phyloP scores from a whole-genome alignment of 1,284 basidiomycete species.

The Ceraceosorus guamensis region DNA sequence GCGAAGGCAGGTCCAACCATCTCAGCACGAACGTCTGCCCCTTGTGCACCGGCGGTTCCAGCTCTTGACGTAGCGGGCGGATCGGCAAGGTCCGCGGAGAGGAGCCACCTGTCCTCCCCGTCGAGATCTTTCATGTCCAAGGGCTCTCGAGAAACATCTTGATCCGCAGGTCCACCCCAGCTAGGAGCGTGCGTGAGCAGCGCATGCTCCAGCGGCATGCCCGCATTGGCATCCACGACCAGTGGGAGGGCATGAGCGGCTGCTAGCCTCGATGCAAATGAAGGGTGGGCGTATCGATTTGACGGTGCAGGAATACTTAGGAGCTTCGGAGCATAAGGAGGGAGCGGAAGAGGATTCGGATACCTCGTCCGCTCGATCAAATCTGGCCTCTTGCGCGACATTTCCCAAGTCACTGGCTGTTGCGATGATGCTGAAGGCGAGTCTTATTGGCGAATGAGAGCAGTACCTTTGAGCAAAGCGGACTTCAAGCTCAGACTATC shows the following conservation, averaged over 20 bases:
- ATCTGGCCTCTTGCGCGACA: constrained; percentile 16
- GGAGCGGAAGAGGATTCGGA: constrained; percentile 46
- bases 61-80: neutral
- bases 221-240: constrained; percentile 41
- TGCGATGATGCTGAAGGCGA: too few relatives aligned
- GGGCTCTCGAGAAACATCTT: constrained; percentile 3
- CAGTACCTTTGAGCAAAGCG: too few relatives aligned
- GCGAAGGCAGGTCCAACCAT: too few relatives aligned
- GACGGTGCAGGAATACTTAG: constrained; percentile 29
- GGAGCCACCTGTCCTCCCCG: constrained; percentile 39
- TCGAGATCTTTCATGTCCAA: constrained; percentile 25
- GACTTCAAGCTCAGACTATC: too few relatives aligned
- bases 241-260: constrained; percentile 36
- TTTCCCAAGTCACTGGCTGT: too few relatives aligned
- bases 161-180: neutral
- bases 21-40: too few relatives aligned
- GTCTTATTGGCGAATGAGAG: too few relatives aligned
- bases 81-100: constrained; percentile 14
- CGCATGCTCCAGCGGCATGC: constrained; percentile 38
- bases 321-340: constrained; percentile 45
- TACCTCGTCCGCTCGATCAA: constrained; percentile 46
- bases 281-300: constrained; percentile 31
- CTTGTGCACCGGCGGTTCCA: neutral
- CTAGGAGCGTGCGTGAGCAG: neutral
- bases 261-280: constrained; percentile 36